A percentile compares a stretch with the other conserved stretches of the same genome.
Conservation (phyloP, 257 asterid species). For the Cordia subcordata region DNA sequence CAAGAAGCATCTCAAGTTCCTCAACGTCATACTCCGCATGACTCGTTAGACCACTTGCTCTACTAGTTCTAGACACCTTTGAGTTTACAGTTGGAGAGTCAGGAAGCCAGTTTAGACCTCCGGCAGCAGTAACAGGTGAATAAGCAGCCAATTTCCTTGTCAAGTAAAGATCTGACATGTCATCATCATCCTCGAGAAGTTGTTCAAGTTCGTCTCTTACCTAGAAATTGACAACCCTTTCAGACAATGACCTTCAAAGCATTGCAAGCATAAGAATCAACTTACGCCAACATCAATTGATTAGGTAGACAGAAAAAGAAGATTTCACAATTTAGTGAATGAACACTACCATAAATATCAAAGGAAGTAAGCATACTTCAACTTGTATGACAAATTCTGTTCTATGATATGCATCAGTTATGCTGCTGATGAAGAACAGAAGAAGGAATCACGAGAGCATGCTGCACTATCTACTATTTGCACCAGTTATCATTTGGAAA, state of each 20-base stretch:
- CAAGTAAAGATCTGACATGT: conserved; percentile 87
- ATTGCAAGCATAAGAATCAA: not conserved
- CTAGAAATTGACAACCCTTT: conserved; percentile 21
- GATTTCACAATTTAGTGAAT: too few relatives aligned
- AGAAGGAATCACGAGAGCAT: too few relatives aligned
- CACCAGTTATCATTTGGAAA: too few relatives aligned
- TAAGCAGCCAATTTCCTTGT: conserved; percentile 52
- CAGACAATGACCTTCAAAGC: not conserved
- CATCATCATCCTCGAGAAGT: conserved; percentile 78
- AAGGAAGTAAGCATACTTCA: too few relatives aligned
- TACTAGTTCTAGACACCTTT: conserved; percentile 50
- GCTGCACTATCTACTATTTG: too few relatives aligned
- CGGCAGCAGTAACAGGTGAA: conserved; percentile 33
- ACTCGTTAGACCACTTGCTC: conserved; percentile 39
- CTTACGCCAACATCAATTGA: not conserved
- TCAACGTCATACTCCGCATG: conserved; percentile 69
- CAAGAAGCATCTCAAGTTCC: conserved; percentile 93
- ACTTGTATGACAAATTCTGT: too few relatives aligned
- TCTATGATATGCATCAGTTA: too few relatives aligned
- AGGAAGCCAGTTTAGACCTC: conserved; percentile 37
- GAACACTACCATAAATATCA: too few relatives aligned
- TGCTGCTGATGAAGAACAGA: too few relatives aligned
- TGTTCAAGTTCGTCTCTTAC: conserved; percentile 92
- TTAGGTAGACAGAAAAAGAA: too few relatives aligned
- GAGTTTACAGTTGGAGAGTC: conserved; percentile 45